Base-by-base conservation (phyloP, 2,329 filamentous ascomycete species). In the Escovopsis sp. region DNA sequence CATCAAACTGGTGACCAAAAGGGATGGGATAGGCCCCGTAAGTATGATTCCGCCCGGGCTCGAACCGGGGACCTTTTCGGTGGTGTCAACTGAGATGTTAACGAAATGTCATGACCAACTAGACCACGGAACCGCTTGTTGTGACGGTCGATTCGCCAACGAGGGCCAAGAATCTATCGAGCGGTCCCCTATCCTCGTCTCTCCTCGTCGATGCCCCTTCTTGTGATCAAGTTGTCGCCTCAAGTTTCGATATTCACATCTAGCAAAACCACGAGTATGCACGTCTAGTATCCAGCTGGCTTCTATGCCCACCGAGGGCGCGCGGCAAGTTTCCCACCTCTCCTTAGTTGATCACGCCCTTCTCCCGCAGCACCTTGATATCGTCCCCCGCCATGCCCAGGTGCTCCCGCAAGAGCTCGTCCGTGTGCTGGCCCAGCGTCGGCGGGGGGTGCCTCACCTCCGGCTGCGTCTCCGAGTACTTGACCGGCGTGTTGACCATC, bases 401-500 rank as follows among this genome's bases (percentile, higher is more conserved):
- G 19, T 86, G 57, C 23, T 73, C 70, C 18, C 60, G 57, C 45
- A 94, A 60, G 5, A 94, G 71, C 59, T 91, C 83, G 50, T 85
- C 70, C 0, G 87, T 94, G 60, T 94, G 86, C 62, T 94, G 77
- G 0, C 88, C 91, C 32, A 98, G 64, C 7, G 81, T 83, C 1
- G 91, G 91, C 15, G 91, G 91, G 26, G 84, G 75, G 4, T 70
- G 81, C 32, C 89, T 72, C 34, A 94, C 77, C 4, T 77, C 74
- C 0, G 88, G 86, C 51, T 73, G 78, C 26, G 82, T 83, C 51
- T 88, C 78, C 5, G 87, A 94, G 60, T 87, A 94, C 60, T 98
- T 98, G 45, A 98, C 80, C 0, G 91, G 91, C 1, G 87, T 93
- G 55, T 94, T 95, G 42, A 98, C 82, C 56, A 98, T 67, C 62